A percentile compares a stretch with the other conserved stretches of the same genome.
Evolutionary conservation across 148 eudicot genomes (phyloP).

Genomic region (Rheum nobile): DNA sequence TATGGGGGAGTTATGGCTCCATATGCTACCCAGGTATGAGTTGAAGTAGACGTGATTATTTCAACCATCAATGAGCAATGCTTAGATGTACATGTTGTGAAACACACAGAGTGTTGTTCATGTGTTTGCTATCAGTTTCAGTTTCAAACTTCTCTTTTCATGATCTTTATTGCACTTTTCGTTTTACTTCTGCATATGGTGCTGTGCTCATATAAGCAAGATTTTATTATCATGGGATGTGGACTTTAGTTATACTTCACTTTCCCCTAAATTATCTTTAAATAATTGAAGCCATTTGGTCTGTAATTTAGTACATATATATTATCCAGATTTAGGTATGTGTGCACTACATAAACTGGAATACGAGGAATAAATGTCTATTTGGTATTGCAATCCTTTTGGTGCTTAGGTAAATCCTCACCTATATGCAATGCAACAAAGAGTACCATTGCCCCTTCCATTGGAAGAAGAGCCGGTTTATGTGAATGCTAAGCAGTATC

Average conservation of each 20-base stretch:
- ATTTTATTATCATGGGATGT: background rate
- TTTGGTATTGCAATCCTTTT: background rate
- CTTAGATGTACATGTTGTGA: background rate
- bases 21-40: constrained; percentile 44
- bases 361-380: background rate
- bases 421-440: constrained; percentile 40
- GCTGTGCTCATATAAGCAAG: background rate
- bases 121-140: background rate
- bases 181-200: background rate
- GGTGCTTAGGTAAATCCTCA: constrained; percentile 47
- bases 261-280: background rate
- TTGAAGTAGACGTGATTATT: background rate
- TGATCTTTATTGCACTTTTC: background rate
- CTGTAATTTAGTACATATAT: background rate
- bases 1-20: constrained; percentile 51
- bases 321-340: background rate
- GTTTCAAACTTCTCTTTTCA: background rate
- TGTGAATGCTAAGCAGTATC: constrained; percentile 77
- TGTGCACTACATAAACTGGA: background rate
- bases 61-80: background rate
- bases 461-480: constrained; percentile 79
- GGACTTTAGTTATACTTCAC: background rate
- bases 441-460: constrained; percentile 53
- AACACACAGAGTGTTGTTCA: background rate
- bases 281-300: background rate